Conservation (phyloP, 1,284 basidiomycete genomes). For the Schizopora paradoxa region DNA sequence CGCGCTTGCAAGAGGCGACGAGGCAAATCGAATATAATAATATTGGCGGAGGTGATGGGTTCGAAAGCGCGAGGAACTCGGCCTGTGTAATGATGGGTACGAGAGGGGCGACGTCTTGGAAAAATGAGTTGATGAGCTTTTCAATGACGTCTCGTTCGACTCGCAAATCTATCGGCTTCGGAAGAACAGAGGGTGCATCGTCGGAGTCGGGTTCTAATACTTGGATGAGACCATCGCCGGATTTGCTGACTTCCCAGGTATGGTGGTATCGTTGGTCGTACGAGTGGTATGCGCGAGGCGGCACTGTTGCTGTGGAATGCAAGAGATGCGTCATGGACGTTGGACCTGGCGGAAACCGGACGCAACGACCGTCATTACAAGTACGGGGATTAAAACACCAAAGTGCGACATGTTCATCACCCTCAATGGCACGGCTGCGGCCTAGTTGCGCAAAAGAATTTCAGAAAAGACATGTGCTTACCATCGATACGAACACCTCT, state of each 20-base stretch:
- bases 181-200: constrained; percentile 46
- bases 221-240: constrained; percentile 84
- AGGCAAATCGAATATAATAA: constrained; percentile 92
- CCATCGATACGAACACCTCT: constrained; percentile 20
- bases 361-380: constrained; percentile 34
- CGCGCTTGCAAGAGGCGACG: constrained; percentile 80
- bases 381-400: constrained; percentile 15
- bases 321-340: constrained; percentile 83
- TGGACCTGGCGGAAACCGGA: constrained; percentile 56
- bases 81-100: constrained; percentile 83
- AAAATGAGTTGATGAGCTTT: constrained; percentile 86
- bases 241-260: constrained; percentile 75
- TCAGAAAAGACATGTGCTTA: constrained; percentile 6
- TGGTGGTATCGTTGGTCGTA: constrained; percentile 85
- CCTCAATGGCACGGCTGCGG: neutral
- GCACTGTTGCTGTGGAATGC: constrained; percentile 83
- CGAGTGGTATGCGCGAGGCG: constrained; percentile 75
- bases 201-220: constrained; percentile 63
- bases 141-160: constrained; percentile 79
- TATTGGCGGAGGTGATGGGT: constrained; percentile 67
- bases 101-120: constrained; percentile 77
- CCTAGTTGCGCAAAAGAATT: neutral
- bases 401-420: constrained; percentile 1
- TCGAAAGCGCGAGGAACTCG: constrained; percentile 72
- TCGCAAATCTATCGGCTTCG: constrained; percentile 60